phyloP scores from a whole-genome alignment of 768 basidiomycete species.

The Favolaschia claudopus region DNA sequence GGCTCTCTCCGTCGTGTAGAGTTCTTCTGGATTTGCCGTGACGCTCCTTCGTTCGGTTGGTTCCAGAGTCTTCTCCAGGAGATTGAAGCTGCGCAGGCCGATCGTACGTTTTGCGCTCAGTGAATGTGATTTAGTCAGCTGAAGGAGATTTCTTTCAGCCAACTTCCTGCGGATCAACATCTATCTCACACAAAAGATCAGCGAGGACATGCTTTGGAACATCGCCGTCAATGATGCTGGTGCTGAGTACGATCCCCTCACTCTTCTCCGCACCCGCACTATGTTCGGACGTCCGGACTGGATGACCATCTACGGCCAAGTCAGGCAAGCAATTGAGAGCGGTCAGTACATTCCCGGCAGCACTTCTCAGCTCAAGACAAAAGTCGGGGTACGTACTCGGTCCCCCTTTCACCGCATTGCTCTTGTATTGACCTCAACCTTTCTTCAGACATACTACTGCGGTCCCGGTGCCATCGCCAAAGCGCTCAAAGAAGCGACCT shows the following conservation, averaged over 20 bases:
- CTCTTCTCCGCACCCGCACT: conserved; percentile 86
- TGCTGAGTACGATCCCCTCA: conserved; percentile 88
- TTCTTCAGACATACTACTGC: conserved; percentile 82
- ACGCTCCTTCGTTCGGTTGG: conserved; percentile 98
- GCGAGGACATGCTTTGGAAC: conserved; percentile 90
- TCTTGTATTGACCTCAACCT: conserved; percentile 11
- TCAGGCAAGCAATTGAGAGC: conserved; percentile 79
- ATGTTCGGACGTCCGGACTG: conserved; percentile 94
- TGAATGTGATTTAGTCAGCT: neutral
- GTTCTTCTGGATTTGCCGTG: conserved; percentile 94
- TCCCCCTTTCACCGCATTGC: neutral
- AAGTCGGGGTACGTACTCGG: conserved; percentile 79
- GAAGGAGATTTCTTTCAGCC: conserved; percentile 52
- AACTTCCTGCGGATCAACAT: conserved; percentile 93
- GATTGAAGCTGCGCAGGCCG: conserved; percentile 87
- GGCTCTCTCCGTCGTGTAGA: conserved; percentile 88
- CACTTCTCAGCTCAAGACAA: conserved; percentile 81
- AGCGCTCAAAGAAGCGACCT: conserved; percentile 75
- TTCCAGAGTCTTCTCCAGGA: conserved; percentile 90
- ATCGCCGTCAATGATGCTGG: conserved; percentile 89
- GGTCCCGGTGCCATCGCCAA: conserved; percentile 81
- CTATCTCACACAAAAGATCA: conserved; percentile 88
- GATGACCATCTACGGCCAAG: conserved; percentile 78
- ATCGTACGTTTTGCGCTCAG: conserved; percentile 66
- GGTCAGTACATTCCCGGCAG: conserved; percentile 85